Percentiles rank a stretch among this genome's conserved stretches.
These are phyloP conservation scores for Umbilicus rupestris DNA, from an alignment of 164 flowering plant genomes.

Conservation along the genomic window DNA sequence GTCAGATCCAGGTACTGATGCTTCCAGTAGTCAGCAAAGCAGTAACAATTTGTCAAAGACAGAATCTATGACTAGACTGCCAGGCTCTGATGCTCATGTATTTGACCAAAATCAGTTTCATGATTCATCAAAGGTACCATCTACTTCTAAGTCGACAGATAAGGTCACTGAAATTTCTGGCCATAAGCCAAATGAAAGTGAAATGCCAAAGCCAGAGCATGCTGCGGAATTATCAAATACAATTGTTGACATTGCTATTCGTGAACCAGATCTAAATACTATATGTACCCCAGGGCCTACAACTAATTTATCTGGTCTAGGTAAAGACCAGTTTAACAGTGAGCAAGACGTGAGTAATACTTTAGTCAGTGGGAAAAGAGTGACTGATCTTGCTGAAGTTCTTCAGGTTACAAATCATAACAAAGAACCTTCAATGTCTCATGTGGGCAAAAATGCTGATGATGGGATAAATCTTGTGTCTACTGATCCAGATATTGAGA, in stretches of 20 bases:
- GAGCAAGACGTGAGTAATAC: not conserved
- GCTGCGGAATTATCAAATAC: conserved; percentile 20
- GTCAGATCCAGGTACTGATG: not conserved
- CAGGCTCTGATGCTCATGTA: not conserved
- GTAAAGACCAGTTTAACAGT: not conserved
- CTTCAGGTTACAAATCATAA: not conserved
- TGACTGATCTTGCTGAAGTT: not conserved
- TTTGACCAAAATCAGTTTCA: not conserved
- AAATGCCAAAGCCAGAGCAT: conserved; percentile 13
- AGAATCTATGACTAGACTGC: not conserved
- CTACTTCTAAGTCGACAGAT: conserved; percentile 19
- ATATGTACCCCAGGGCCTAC: not conserved
- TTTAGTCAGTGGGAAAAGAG: not conserved
- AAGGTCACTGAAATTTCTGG: conserved; percentile 9
- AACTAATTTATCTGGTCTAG: not conserved
- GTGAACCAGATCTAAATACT: conserved; percentile 15
- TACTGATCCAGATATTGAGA: too few species aligned
- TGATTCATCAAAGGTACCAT: conserved; percentile 11
- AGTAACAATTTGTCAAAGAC: not conserved
- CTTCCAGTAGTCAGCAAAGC: not conserved
- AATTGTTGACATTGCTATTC: conserved; percentile 11
- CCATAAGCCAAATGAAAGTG: conserved; percentile 16
- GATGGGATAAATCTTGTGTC: conserved; percentile 11
- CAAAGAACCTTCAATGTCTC: too few species aligned
- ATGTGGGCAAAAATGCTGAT: too few species aligned